Percentiles rank a stretch among this genome's conserved stretches.
Conservation (phyloP, 805 yeast genomes). For the Candida maesae region DNA sequence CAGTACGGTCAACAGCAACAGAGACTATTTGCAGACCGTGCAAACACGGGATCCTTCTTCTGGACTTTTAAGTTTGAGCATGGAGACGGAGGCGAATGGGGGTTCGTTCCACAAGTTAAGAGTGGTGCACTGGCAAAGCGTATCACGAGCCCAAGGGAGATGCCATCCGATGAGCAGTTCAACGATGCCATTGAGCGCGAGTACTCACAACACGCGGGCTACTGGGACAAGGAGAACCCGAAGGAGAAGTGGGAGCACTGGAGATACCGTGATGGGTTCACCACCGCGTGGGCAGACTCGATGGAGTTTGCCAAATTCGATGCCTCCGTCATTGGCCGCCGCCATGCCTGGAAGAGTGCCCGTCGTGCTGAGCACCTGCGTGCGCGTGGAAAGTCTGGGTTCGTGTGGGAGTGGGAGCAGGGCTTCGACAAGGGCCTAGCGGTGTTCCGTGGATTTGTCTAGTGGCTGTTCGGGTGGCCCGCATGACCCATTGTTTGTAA, state of each 20-base stretch:
- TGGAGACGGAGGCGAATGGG: conserved; percentile 98
- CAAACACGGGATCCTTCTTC: conserved; percentile 72
- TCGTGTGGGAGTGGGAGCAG: conserved; percentile 86
- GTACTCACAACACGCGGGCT: conserved; percentile 46
- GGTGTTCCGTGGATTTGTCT: conserved; percentile 1
- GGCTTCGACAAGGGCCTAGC: conserved; percentile 67
- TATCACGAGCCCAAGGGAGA: conserved; percentile 21
- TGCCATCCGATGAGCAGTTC: conserved; percentile 40
- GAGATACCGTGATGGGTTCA: conserved; percentile 76
- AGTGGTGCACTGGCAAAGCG: conserved; percentile 50
- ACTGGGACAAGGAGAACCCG: conserved; percentile 63
- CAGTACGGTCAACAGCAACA: conserved; percentile 60
- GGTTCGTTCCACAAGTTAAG: conserved; percentile 71
- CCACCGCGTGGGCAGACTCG: conserved; percentile 72
- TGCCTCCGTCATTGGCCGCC: conserved; percentile 72
- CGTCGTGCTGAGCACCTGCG: conserved; percentile 60
- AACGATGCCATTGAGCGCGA: conserved; percentile 37
- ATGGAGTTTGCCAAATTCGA: conserved; percentile 63
- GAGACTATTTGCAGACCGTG: conserved; percentile 44
- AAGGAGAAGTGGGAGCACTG: conserved; percentile 72
- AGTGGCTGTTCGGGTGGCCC: background rate
- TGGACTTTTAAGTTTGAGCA: conserved; percentile 88
- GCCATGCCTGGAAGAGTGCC: conserved; percentile 61
- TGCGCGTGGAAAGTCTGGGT: conserved; percentile 50
- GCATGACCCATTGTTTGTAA: too few species aligned